These are phyloP conservation scores for Alternaria brassicicola DNA, from an alignment of 2,329 filamentous ascomycete genomes.

Conservation along the genomic window DNA sequence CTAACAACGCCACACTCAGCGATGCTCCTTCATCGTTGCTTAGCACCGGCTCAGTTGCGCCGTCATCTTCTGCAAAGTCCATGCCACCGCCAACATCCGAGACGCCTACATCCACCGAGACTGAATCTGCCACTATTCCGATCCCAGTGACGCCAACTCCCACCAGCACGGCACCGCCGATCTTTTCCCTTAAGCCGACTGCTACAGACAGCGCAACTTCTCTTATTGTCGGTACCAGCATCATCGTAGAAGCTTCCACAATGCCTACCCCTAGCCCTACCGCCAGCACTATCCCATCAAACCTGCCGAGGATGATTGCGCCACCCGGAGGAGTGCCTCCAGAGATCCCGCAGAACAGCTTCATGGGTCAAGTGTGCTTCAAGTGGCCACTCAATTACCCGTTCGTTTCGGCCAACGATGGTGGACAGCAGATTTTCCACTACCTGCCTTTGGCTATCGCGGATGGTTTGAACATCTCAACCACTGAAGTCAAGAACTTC, in stretches of 20 bases:
- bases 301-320: slow-evolving; percentile 76
- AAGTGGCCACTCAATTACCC: slow-evolving; percentile 78
- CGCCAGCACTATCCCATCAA: slow-evolving; percentile 64
- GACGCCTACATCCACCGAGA: slow-evolving; percentile 6
- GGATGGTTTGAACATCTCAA: slow-evolving; percentile 62
- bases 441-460: slow-evolving; percentile 75
- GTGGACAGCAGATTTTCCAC: slow-evolving; percentile 83
- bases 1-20: slow-evolving; percentile 19
- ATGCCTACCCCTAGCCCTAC: slow-evolving; percentile 53
- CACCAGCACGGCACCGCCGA: slow-evolving; percentile 35
- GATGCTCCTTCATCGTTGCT: slow-evolving; percentile 11
- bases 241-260: slow-evolving; percentile 62
- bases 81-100: slow-evolving; percentile 2
- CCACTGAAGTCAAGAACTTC: slow-evolving; percentile 66
- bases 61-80: background rate
- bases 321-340: slow-evolving; percentile 66
- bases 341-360: slow-evolving; percentile 65
- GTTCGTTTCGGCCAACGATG: slow-evolving; percentile 74
- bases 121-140: slow-evolving; percentile 19
- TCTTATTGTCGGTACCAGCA: slow-evolving; percentile 64
- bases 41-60: background rate
- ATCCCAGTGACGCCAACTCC: slow-evolving; percentile 24
- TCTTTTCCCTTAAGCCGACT: slow-evolving; percentile 54
- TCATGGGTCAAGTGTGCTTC: slow-evolving; percentile 85
- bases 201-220: slow-evolving; percentile 54